phyloP scores from a whole-genome alignment of 2,329 filamentous ascomycete genomes.

The Drechslerella coelobrocha region DNA sequence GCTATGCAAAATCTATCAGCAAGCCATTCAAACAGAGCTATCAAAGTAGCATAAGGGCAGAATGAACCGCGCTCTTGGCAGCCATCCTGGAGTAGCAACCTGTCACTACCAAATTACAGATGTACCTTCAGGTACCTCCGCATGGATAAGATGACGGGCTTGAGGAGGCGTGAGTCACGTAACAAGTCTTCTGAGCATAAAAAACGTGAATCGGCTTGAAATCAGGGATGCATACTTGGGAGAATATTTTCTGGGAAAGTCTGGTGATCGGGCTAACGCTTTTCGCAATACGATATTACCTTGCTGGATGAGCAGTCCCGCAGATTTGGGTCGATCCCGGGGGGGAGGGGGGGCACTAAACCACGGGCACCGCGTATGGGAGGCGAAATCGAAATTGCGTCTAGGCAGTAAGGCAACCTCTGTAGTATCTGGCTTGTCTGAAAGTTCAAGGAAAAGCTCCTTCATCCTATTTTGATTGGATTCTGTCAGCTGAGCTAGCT shows the following conservation, averaged over 20 bases:
- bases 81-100: constrained; percentile 18
- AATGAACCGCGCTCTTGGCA: constrained; percentile 2
- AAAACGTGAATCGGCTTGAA: constrained; percentile 28
- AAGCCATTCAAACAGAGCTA: constrained; percentile 18
- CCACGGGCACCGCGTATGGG: constrained; percentile 39
- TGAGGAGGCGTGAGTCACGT: constrained; percentile 45
- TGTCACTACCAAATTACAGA: constrained; percentile 18
- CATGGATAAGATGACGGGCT: constrained; percentile 38
- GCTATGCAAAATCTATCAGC: constrained; percentile 43
- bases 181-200: constrained; percentile 23
- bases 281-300: constrained; percentile 48
- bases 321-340: constrained; percentile 17
- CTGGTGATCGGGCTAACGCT: constrained; percentile 46
- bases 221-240: constrained; percentile 26
- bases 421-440: constrained; percentile 28
- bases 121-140: constrained; percentile 46
- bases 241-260: constrained; percentile 20
- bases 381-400: constrained; percentile 43
- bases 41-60: constrained; percentile 21
- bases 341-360: constrained; percentile 16
- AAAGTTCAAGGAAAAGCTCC: constrained; percentile 22
- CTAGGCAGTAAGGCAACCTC: constrained; percentile 48
- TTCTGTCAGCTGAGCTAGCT: constrained; percentile 47
- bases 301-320: constrained; percentile 16
- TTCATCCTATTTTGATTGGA: constrained; percentile 40